Evolutionary conservation across 2,329 filamentous ascomycete species (phyloP).

Genomic region (Fusarium sp.): DNA sequence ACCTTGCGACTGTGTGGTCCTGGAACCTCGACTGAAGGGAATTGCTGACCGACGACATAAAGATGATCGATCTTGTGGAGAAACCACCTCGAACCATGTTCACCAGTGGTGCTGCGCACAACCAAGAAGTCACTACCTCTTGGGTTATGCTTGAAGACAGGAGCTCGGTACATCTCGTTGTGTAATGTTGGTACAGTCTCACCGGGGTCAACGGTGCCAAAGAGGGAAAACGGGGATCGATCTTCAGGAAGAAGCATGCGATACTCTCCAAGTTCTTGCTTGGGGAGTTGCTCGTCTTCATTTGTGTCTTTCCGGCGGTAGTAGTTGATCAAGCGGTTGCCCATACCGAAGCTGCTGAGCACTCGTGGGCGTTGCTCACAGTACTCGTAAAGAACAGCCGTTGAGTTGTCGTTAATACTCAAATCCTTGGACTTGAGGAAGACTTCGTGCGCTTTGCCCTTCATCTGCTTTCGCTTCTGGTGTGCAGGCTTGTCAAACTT

Average conservation of each 20-base stretch:
- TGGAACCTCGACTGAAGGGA: slow-evolving; percentile 91
- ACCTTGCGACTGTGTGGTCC: slow-evolving; percentile 94
- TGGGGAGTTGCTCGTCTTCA: slow-evolving; percentile 80
- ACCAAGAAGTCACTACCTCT: slow-evolving; percentile 87
- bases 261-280: slow-evolving; percentile 87
- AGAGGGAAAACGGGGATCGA: slow-evolving; percentile 94
- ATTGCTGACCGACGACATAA: slow-evolving; percentile 90
- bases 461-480: slow-evolving; percentile 84
- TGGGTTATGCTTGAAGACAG: slow-evolving; percentile 86
- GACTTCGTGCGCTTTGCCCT: slow-evolving; percentile 80
- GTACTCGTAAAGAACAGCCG: slow-evolving; percentile 90
- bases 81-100: slow-evolving; percentile 81
- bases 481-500: slow-evolving; percentile 76
- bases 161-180: slow-evolving; percentile 94
- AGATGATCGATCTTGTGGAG: slow-evolving; percentile 91
- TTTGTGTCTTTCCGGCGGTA: slow-evolving; percentile 82
- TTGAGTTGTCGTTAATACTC: slow-evolving; percentile 88
- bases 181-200: slow-evolving; percentile 91
- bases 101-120: slow-evolving; percentile 81
- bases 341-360: slow-evolving; percentile 97
- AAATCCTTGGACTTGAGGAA: slow-evolving; percentile 85
- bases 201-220: slow-evolving; percentile 90
- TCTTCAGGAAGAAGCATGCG: slow-evolving; percentile 91
- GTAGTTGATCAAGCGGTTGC: slow-evolving; percentile 94
- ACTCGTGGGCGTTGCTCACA: slow-evolving; percentile 93